Evolutionary conservation across 495 filamentous ascomycete genomes (phyloP).

Genomic region (Pyronema omphalodes): DNA sequence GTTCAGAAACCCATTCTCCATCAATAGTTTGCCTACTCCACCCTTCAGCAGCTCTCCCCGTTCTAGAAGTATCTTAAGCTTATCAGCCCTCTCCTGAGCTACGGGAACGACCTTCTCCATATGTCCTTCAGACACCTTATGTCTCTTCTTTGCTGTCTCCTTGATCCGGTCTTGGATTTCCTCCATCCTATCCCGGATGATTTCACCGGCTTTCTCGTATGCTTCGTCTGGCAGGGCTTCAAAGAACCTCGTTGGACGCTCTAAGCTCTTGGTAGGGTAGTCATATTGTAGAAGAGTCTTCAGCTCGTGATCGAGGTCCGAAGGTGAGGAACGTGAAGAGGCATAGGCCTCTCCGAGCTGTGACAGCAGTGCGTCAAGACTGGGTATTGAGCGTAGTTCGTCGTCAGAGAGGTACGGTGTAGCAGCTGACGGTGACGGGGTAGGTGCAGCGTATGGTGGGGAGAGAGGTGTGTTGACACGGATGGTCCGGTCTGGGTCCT

Average conservation of each 20-base stretch:
- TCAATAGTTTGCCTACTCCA: too few relatives aligned
- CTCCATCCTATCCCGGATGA: slow-evolving; percentile 25
- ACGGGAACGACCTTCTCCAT: slow-evolving; percentile 24
- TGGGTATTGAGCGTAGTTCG: slow-evolving; percentile 13
- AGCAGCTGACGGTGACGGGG: slow-evolving; percentile 1
- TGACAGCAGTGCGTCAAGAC: slow-evolving; percentile 10
- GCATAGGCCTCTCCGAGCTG: slow-evolving; percentile 1
- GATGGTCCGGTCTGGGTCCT: neutral
- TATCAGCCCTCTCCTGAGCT: too few relatives aligned
- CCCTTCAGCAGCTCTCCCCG: too few relatives aligned
- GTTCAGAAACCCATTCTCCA: too few relatives aligned
- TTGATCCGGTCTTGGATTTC: slow-evolving; percentile 83
- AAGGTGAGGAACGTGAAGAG: slow-evolving; percentile 6
- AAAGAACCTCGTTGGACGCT: slow-evolving; percentile 15
- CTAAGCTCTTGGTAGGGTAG: slow-evolving; percentile 12
- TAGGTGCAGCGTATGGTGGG: slow-evolving; percentile 1
- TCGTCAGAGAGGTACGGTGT: slow-evolving; percentile 9
- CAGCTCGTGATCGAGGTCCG: slow-evolving; percentile 11
- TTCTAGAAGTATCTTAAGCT: too few relatives aligned
- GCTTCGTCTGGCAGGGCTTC: slow-evolving; percentile 15
- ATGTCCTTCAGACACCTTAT: slow-evolving; percentile 47
- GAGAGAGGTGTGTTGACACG: neutral
- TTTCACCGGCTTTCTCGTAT: slow-evolving; percentile 15
- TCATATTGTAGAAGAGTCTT: slow-evolving; percentile 14
- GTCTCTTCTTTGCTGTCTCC: slow-evolving; percentile 29